Evolutionary conservation across 306 rosid genomes (phyloP), one percentile per base, ranked within the genome.

Genomic region (Clitoria ternatea): DNA sequence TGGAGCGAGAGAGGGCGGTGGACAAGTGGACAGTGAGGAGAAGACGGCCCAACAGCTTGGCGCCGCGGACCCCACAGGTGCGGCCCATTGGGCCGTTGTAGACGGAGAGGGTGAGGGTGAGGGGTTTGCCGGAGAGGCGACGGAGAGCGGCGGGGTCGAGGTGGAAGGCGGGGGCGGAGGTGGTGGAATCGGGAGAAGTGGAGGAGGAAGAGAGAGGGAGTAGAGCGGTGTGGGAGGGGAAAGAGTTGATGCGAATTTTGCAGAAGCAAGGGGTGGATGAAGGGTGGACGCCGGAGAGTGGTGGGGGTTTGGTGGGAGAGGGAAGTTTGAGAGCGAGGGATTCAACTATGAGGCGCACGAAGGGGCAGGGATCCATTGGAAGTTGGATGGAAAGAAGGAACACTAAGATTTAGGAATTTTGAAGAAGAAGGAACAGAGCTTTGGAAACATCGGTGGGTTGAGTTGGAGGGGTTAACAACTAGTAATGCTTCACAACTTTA

Each of bases 221-320:
- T 4, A 88, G 84, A 4, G 90, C 92, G 0, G 91, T 90, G 7
- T 84, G 95, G 5, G 89, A 70, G 1, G 91, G 92, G 57, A 88
- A 83, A 23, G 74, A 50, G 37, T 72, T 83, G 22, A 86, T 82
- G 15, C 69, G 77, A 12, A 92, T 85, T 60, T 83, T 72, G 85
- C 92, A 90, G 86, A 92, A 92, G 73, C 98, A 90, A 0, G 97
- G 98, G 0, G 98, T 86, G 61, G 96, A 47, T 1, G 96, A 85
- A 0, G 98, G 89, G 81, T 92, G 96, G 14, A 92, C 81, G 8
- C 89, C 91, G 1, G 91, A 48, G 0, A 82, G 84, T 14, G 85
- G 76, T 0, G 89, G 78, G 0, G 88, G 86, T 66, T 56, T 75
- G 11, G 96, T 79, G 2, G 85, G 81, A 7, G 83, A 77, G 0